A percentile compares a stretch with the other conserved stretches of the same genome.
Conservation (phyloP, 176 grass and related monocot species). For the Poa annua region DNA sequence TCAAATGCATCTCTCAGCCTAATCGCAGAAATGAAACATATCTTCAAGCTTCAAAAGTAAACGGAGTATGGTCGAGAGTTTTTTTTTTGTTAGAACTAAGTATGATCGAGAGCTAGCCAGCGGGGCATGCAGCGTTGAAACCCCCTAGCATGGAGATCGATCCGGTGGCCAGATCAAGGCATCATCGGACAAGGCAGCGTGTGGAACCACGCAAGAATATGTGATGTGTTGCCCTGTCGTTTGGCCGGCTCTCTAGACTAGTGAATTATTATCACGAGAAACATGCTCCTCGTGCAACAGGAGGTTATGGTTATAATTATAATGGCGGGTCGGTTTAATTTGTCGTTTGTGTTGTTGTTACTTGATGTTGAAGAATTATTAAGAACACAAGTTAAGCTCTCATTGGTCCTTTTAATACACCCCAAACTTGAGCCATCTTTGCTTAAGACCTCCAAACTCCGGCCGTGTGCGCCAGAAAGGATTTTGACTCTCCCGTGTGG, state of each 20-base stretch:
- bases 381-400: neutral
- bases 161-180: no score
- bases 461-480: neutral
- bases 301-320: neutral
- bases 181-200: neutral
- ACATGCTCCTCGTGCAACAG: conserved; percentile 34
- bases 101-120: neutral
- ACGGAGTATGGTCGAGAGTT: neutral
- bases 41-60: neutral
- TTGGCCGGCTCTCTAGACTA: neutral
- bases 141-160: no score
- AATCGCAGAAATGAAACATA: neutral
- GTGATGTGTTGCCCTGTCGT: neutral
- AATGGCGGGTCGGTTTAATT: neutral
- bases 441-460: neutral
- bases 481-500: neutral
- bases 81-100: no score
- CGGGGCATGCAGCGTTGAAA: neutral
- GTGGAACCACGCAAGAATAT: conserved; percentile 3
- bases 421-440: neutral
- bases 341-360: neutral
- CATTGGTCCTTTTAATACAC: conserved; percentile 9
- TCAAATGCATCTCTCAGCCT: neutral
- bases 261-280: neutral
- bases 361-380: neutral